These are phyloP conservation scores for Phalaenopsis aphrodite DNA, from an alignment of 106 monocot species.

Conservation along the genomic window DNA sequence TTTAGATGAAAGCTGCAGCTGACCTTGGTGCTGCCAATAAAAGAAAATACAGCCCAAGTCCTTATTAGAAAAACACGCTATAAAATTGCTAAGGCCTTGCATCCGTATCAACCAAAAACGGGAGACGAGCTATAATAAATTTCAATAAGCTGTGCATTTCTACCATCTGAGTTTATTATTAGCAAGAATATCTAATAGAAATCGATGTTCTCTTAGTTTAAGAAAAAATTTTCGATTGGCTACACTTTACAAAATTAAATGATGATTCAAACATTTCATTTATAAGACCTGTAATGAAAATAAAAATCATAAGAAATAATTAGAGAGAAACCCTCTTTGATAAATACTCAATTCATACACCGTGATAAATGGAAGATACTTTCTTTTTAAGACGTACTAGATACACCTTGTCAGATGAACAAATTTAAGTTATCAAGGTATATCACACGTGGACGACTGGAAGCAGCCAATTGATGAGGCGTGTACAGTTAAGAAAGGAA, in stretches of 20 bases:
- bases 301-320: background rate
- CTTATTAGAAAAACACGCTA: background rate
- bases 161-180: background rate
- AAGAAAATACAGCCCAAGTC: background rate
- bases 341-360: background rate
- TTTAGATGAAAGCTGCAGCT: constrained; percentile 44
- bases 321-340: background rate
- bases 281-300: background rate
- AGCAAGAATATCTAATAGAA: background rate
- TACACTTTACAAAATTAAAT: background rate
- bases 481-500: background rate
- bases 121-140: background rate
- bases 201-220: background rate
- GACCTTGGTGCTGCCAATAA: constrained; percentile 33
- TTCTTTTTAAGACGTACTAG: background rate
- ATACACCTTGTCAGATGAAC: background rate
- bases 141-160: background rate
- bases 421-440: background rate
- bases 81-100: background rate
- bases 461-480: too few relatives aligned
- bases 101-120: background rate
- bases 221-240: background rate
- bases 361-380: background rate
- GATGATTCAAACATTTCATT: background rate
- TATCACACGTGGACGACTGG: background rate